Evolutionary conservation across 169 alveolate genomes (phyloP).

Genomic region (Cryptosporidium muris): DNA sequence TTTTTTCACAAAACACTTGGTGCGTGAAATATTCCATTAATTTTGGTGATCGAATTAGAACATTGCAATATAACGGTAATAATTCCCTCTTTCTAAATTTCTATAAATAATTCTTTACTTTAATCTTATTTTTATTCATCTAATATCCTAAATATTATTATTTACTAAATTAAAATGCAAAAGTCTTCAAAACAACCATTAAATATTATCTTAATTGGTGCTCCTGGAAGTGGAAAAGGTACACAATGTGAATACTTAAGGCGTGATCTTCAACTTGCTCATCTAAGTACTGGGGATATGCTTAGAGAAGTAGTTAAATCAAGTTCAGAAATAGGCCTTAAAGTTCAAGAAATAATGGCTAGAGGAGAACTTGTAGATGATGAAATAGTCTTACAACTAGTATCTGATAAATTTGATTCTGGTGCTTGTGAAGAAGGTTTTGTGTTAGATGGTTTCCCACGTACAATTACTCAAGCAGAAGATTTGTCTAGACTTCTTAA

Average conservation of each 20-base stretch:
- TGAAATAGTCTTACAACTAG: slow-evolving; percentile 87
- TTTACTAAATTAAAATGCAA: neutral
- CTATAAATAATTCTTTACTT: no score
- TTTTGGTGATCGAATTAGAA: no score
- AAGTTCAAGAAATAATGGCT: slow-evolving; percentile 89
- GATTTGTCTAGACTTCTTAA: slow-evolving; percentile 80
- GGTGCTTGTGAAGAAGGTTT: slow-evolving; percentile 90
- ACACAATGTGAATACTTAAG: slow-evolving; percentile 84
- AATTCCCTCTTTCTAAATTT: no score
- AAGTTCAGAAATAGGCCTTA: slow-evolving; percentile 88
- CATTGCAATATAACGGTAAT: no score
- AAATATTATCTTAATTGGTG: slow-evolving; percentile 80
- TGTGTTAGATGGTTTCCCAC: slow-evolving; percentile 93
- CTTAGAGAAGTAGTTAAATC: slow-evolving; percentile 88
- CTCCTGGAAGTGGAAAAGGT: slow-evolving; percentile 90
- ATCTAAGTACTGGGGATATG: slow-evolving; percentile 91
- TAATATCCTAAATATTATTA: no score
- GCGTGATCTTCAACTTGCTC: slow-evolving; percentile 81
- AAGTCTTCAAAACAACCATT: slow-evolving; percentile 17
- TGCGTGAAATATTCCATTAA: no score
- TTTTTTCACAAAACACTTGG: no score
- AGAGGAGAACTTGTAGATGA: slow-evolving; percentile 91
- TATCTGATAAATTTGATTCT: slow-evolving; percentile 85
- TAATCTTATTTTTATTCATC: no score
- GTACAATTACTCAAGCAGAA: slow-evolving; percentile 91